Evolutionary conservation across 306 rosid genomes (phyloP).

Genomic region (Hippophae gyantsensis): DNA sequence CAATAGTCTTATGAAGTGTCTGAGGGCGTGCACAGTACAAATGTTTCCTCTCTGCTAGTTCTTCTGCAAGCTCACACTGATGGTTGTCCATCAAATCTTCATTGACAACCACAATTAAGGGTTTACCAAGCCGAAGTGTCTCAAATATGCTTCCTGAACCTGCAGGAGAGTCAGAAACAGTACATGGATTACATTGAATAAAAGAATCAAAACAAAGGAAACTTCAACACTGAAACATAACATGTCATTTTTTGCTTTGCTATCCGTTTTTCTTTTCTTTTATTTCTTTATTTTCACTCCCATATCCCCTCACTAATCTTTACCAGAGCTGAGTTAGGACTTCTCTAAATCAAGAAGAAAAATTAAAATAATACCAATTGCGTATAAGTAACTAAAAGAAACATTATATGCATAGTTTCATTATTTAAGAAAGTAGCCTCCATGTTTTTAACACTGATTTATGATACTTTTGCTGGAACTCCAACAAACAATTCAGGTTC

Average conservation of each 20-base stretch:
- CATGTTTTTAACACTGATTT: no score
- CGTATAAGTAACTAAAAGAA: no score
- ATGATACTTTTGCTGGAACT: no score
- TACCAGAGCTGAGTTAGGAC: no score
- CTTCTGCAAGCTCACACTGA: conserved; percentile 70
- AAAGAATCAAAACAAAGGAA: background rate
- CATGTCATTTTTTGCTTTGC: no score
- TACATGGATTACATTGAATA: background rate
- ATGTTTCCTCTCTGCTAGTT: conserved; percentile 73
- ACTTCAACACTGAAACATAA: background rate
- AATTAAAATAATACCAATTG: no score
- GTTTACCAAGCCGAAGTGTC: conserved; percentile 51
- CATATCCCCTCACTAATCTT: background rate
- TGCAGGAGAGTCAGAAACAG: conserved; percentile 16
- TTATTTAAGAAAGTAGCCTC: no score
- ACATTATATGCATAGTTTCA: no score
- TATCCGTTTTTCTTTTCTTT: no score
- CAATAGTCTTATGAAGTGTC: conserved; percentile 45
- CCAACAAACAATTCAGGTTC: no score
- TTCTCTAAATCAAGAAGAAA: no score
- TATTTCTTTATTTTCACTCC: no score
- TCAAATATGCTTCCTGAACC: conserved; percentile 93
- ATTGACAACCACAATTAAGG: conserved; percentile 68
- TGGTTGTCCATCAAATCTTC: conserved; percentile 97
- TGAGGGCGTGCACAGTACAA: conserved; percentile 58